Base-by-base conservation (phyloP, 768 basidiomycete genomes). In the Rickenella mellea region DNA sequence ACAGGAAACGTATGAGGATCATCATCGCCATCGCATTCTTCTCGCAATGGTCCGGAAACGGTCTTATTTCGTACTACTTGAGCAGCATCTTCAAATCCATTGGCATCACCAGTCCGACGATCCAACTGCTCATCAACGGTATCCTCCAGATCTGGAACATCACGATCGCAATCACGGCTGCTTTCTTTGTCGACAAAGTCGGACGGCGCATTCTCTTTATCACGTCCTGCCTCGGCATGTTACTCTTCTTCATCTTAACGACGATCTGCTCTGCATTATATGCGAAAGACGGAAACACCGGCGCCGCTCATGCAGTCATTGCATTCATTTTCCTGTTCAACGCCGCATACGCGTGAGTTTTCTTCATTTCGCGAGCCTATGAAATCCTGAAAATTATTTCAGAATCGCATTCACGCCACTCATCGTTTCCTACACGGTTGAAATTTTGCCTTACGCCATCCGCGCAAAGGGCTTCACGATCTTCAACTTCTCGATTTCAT, bases 21-120 rank as follows among this genome's bases (percentile, higher is more conserved):
- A 72, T 78, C 50, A 51, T 80, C 40, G 73, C 71, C 5, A 62
- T 80, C 31, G 76, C 71, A 0, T 69, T 78, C 60, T 77, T 78
- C 63, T 73, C 71, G 5, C 76, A 78, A 48, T 76, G 74, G 73
- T 69, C 67, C 41, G 71, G 72, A 6, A 71, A 74, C 39, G 73
- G 73, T 47, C 59, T 76, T 17, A 66, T 74, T 25, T 47, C 54
- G 15, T 65, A 55, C 37, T 65, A 76, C 55, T 65, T 76, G 48
- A 72, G 69, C 64, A 73, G 71, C 56, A 70, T 78, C 22, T 67
- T 76, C 49, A 57, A 60, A 32, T 60, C 64, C 10, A 71, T 77
- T 35, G 73, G 74, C n/a, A 72, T 74, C 45, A 68, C 65, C 19
- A 60, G 68, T 49, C 60, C 65, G 5, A 65, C 60, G 20, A 68